These are phyloP conservation scores for Wickerhamiella siamensis DNA, from an alignment of 805 yeast species.

Conservation along the genomic window DNA sequence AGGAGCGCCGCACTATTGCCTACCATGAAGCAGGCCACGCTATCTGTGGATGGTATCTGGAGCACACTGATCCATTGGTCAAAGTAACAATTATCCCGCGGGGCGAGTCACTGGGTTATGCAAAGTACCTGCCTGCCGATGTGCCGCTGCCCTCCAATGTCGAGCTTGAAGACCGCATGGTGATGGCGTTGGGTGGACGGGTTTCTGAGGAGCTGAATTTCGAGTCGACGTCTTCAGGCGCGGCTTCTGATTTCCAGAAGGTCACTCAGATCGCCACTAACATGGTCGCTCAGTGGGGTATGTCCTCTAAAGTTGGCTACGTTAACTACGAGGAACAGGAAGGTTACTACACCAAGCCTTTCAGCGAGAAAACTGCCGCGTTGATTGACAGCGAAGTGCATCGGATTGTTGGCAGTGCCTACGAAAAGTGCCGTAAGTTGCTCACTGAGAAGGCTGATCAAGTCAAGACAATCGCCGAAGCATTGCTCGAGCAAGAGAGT, in stretches of 20 bases:
- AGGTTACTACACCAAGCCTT: constrained; percentile 69
- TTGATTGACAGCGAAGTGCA: constrained; percentile 73
- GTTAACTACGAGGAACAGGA: constrained; percentile 57
- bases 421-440: constrained; percentile 52
- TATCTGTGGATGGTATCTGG: constrained; percentile 89
- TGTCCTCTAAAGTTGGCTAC: constrained; percentile 79
- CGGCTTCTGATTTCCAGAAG: constrained; percentile 90
- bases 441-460: constrained; percentile 57
- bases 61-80: constrained; percentile 81
- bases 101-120: constrained; percentile 94
- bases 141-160: constrained; percentile 60
- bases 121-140: constrained; percentile 93
- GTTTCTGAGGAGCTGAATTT: constrained; percentile 92
- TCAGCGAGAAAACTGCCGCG: constrained; percentile 73
- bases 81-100: constrained; percentile 95
- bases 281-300: constrained; percentile 87
- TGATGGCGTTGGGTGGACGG: constrained; percentile 95
- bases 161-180: constrained; percentile 80
- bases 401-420: constrained; percentile 61
- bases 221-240: constrained; percentile 87
- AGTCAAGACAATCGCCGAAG: constrained; percentile 77
- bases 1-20: constrained; percentile 83
- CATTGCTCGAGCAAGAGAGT: constrained; percentile 72
- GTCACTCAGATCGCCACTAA: constrained; percentile 86
- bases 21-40: constrained; percentile 99